phyloP scores from a whole-genome alignment of 2,329 filamentous ascomycete species.

The Fusarium phyllophilum region DNA sequence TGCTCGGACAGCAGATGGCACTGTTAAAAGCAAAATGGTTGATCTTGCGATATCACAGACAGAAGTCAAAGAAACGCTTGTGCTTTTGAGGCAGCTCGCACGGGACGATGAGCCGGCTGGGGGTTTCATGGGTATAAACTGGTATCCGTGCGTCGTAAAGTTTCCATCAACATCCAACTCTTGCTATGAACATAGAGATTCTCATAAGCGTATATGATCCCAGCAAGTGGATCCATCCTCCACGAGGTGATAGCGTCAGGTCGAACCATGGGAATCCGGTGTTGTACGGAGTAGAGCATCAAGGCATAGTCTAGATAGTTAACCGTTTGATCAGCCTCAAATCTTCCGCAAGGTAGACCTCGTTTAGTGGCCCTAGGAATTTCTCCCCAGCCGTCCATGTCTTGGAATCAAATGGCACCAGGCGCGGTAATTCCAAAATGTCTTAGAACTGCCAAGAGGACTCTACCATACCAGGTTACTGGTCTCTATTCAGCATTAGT shows the following conservation, averaged over 20 bases:
- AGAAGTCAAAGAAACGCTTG: background rate
- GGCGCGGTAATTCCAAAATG: slow-evolving; percentile 3
- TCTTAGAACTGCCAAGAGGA: slow-evolving; percentile 10
- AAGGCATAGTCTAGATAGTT: slow-evolving; percentile 2
- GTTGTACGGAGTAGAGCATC: slow-evolving; percentile 1
- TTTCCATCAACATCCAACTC: background rate
- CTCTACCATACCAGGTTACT: slow-evolving; percentile 6
- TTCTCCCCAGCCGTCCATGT: slow-evolving; percentile 10
- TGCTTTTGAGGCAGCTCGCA: slow-evolving; percentile 7
- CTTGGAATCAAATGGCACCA: slow-evolving; percentile 5
- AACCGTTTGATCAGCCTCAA: slow-evolving; percentile 8
- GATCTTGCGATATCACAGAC: slow-evolving; percentile 11
- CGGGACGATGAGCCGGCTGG: slow-evolving; percentile 8
- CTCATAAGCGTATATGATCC: background rate
- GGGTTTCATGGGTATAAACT: background rate
- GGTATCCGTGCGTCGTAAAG: slow-evolving; percentile 16
- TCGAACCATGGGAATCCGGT: background rate
- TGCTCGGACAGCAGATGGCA: slow-evolving; percentile 5
- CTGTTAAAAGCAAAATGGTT: background rate
- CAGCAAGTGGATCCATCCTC: slow-evolving; percentile 10
- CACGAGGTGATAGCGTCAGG: background rate
- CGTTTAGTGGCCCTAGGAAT: slow-evolving; percentile 15
- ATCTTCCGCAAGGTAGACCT: background rate
- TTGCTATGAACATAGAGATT: background rate
- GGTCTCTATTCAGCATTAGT: background rate